Evolutionary conservation across 2,329 filamentous ascomycete genomes (phyloP).

Genomic region (Dothideomycetidae sp.): DNA sequence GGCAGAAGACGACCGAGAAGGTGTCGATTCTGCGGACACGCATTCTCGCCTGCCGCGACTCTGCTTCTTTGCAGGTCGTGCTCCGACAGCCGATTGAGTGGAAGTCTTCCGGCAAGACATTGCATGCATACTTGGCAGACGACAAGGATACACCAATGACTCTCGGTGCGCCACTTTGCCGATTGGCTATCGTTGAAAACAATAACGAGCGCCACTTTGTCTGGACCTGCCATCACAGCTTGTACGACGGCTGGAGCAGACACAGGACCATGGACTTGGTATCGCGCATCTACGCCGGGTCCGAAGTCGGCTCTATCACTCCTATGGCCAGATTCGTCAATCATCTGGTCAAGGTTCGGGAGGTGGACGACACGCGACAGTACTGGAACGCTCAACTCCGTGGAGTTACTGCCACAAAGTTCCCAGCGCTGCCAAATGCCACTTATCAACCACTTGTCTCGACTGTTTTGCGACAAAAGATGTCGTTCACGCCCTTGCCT

Average conservation of each 20-base stretch:
- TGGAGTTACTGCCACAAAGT: background rate
- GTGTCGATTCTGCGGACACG: background rate
- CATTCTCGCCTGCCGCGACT: slow-evolving; percentile 2
- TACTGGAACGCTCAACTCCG: background rate
- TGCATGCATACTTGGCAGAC: background rate
- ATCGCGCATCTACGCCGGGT: background rate
- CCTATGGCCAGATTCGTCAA: background rate
- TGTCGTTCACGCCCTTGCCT: background rate
- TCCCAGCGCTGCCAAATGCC: background rate
- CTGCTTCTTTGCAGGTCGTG: slow-evolving; percentile 1
- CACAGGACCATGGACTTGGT: background rate
- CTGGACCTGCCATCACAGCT: slow-evolving; percentile 1
- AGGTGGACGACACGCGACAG: background rate
- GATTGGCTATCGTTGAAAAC: background rate
- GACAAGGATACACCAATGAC: background rate
- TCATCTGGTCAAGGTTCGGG: background rate
- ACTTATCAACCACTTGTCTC: background rate
- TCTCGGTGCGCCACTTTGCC: background rate
- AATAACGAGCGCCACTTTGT: background rate
- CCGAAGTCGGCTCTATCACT: background rate
- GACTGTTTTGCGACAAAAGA: background rate
- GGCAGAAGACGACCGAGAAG: background rate
- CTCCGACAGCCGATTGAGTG: background rate
- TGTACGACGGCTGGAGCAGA: slow-evolving; percentile 3
- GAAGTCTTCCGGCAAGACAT: background rate